These are phyloP conservation scores for Nosema muscidifuracis DNA, from an alignment of 371 early-diverging fungal genomes.

Conservation along the genomic window DNA sequence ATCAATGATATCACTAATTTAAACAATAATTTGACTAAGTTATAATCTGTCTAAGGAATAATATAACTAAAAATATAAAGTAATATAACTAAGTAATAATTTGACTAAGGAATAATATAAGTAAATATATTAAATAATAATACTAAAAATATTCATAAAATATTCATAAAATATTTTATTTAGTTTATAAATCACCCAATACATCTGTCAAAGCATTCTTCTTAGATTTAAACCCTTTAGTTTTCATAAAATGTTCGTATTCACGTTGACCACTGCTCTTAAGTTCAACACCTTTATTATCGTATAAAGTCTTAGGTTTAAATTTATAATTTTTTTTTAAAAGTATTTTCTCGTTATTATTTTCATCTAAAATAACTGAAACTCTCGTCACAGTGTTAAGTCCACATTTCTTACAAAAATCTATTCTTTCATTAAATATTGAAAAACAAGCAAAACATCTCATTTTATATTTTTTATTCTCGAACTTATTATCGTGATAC, in stretches of 20 bases:
- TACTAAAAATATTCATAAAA: no score
- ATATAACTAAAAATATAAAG: no score
- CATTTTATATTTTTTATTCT: conserved; percentile 21
- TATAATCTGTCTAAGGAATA: no score
- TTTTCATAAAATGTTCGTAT: conserved; percentile 29
- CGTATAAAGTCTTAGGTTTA: conserved; percentile 29
- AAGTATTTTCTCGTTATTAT: conserved; percentile 18
- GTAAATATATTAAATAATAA: no score
- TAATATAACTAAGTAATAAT: no score
- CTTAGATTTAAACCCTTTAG: not conserved
- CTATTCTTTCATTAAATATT: conserved; percentile 34
- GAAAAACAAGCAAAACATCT: conserved; percentile 51
- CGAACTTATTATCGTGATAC: conserved; percentile 23
- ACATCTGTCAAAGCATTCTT: not conserved
- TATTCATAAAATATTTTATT: no score
- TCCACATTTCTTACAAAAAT: conserved; percentile 56
- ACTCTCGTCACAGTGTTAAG: conserved; percentile 51
- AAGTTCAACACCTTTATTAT: conserved; percentile 33
- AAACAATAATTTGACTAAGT: no score
- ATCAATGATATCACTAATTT: no score
- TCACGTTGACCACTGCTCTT: conserved; percentile 37
- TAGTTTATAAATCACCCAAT: conserved; percentile 11
- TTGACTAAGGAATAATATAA: no score
- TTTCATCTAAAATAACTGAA: conserved; percentile 21
- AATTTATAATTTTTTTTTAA: conserved; percentile 44